These are phyloP conservation scores for Blastobotrys raffinosifermentans DNA, from an alignment of 1,139 yeast genomes.

Conservation along the genomic window DNA sequence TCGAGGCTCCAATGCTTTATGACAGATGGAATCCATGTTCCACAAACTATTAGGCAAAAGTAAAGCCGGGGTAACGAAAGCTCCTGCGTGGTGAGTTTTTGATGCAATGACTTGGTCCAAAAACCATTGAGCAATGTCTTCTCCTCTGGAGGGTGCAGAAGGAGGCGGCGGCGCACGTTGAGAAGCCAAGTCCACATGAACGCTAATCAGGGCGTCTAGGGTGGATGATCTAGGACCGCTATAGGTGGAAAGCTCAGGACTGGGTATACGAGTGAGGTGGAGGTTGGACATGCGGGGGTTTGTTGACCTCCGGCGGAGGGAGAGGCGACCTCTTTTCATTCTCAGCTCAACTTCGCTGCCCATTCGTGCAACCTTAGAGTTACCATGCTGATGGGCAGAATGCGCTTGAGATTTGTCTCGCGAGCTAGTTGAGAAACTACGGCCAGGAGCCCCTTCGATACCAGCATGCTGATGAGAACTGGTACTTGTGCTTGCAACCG, in stretches of 20 bases:
- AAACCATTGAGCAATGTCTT: slow-evolving; percentile 20
- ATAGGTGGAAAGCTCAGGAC: too few relatives aligned
- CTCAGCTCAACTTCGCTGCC: slow-evolving; percentile 15
- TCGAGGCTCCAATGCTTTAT: slow-evolving; percentile 18
- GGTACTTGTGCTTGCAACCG: too few relatives aligned
- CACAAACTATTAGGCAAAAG: slow-evolving; percentile 21
- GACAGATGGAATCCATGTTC: slow-evolving; percentile 15
- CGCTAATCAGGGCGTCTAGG: too few relatives aligned
- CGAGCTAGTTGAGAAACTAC: neutral
- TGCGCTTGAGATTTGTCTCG: neutral
- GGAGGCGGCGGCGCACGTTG: slow-evolving; percentile 8
- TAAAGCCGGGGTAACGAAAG: slow-evolving; percentile 18
- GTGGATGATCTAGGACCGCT: too few relatives aligned
- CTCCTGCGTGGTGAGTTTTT: slow-evolving; percentile 19
- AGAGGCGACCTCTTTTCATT: slow-evolving; percentile 13
- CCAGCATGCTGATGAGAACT: too few relatives aligned
- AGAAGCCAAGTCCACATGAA: too few relatives aligned
- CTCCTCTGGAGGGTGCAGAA: slow-evolving; percentile 9
- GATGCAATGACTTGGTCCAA: slow-evolving; percentile 20
- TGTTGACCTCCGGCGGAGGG: slow-evolving; percentile 13
- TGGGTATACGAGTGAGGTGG: too few relatives aligned
- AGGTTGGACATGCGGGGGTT: too few relatives aligned
- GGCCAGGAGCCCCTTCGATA: neutral
- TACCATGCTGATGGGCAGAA: neutral
- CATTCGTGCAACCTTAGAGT: slow-evolving; percentile 10